Conservation (phyloP, 352 stramenopile genomes). For the Aphanomyces cochlioides region DNA sequence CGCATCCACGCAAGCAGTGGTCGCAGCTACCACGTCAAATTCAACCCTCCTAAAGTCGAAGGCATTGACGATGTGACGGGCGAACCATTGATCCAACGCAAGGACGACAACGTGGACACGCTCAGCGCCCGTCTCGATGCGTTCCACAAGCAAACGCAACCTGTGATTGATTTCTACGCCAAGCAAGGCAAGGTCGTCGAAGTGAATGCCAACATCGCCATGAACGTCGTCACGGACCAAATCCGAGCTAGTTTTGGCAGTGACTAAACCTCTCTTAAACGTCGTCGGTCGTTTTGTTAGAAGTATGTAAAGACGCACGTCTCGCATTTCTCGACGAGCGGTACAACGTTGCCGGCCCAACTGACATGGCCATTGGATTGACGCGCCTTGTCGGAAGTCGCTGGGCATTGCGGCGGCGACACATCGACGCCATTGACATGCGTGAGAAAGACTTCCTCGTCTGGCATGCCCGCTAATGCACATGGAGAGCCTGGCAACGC, state of each 20-base stretch:
- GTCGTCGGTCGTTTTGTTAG: slow-evolving; percentile 29
- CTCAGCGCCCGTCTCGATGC: slow-evolving; percentile 88
- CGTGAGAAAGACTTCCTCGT: slow-evolving; percentile 71
- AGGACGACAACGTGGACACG: slow-evolving; percentile 95
- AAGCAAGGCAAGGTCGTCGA: slow-evolving; percentile 78
- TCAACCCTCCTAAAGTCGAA: slow-evolving; percentile 91
- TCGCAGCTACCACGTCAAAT: slow-evolving; percentile 97
- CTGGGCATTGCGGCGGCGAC: slow-evolving; percentile 40
- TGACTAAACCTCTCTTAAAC: slow-evolving; percentile 45
- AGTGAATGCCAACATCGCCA: slow-evolving; percentile 90
- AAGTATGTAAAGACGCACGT: slow-evolving; percentile 81
- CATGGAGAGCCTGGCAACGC: slow-evolving; percentile 56
- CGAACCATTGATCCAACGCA: slow-evolving; percentile 95
- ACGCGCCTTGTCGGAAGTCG: slow-evolving; percentile 32
- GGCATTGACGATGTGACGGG: slow-evolving; percentile 92
- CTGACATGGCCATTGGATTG: slow-evolving; percentile 39
- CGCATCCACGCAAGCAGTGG: slow-evolving; percentile 94
- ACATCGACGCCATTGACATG: slow-evolving; percentile 79
- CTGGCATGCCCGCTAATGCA: slow-evolving; percentile 68
- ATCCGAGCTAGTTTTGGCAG: slow-evolving; percentile 68
- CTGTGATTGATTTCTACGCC: slow-evolving; percentile 92
- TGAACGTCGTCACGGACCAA: slow-evolving; percentile 76
- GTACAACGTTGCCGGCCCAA: slow-evolving; percentile 72
- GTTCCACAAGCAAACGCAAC: slow-evolving; percentile 97
- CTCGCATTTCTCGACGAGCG: slow-evolving; percentile 66